Conservation (phyloP, 768 basidiomycete genomes). For the Boletus barrowsii region DNA sequence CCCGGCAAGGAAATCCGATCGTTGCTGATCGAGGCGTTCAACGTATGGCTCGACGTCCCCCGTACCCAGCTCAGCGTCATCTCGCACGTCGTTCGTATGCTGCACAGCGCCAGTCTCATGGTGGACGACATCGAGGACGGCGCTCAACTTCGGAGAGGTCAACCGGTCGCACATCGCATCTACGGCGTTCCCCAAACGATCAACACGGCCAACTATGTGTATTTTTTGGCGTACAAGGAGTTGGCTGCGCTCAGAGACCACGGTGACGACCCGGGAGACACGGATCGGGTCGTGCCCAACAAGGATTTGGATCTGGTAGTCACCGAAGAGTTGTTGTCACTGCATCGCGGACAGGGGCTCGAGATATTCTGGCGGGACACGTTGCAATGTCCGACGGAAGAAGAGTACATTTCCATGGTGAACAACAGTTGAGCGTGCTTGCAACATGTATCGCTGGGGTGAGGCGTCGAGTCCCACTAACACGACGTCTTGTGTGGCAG, state of each 20-base stretch:
- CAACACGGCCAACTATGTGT: slow-evolving; percentile 96
- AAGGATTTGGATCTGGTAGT: slow-evolving; percentile 59
- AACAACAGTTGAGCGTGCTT: slow-evolving; percentile 70
- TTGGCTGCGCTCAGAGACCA: slow-evolving; percentile 36
- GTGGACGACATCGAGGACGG: slow-evolving; percentile 95
- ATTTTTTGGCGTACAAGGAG: slow-evolving; percentile 90
- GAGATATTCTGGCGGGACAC: slow-evolving; percentile 95
- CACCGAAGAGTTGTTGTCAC: slow-evolving; percentile 62
- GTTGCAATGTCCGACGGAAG: slow-evolving; percentile 86
- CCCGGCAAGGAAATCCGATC: slow-evolving; percentile 93
- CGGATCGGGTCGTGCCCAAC: slow-evolving; percentile 51
- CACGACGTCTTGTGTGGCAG: slow-evolving; percentile 37
- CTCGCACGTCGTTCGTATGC: slow-evolving; percentile 82
- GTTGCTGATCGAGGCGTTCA: slow-evolving; percentile 89
- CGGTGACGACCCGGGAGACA: background rate
- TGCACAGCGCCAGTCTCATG: slow-evolving; percentile 93
- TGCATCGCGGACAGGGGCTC: slow-evolving; percentile 93
- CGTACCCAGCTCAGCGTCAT: slow-evolving; percentile 68
- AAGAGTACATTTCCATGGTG: slow-evolving; percentile 94
- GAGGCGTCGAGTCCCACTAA: slow-evolving; percentile 46
- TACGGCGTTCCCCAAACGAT: slow-evolving; percentile 97
- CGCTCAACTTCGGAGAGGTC: slow-evolving; percentile 80
- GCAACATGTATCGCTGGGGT: slow-evolving; percentile 42
- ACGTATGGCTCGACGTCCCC: slow-evolving; percentile 85
- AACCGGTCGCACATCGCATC: slow-evolving; percentile 90